Evolutionary conservation across 1,284 basidiomycete species (phyloP), one percentile per base, ranked within the genome.

Genomic region (Fomitopsis schrenkii): DNA sequence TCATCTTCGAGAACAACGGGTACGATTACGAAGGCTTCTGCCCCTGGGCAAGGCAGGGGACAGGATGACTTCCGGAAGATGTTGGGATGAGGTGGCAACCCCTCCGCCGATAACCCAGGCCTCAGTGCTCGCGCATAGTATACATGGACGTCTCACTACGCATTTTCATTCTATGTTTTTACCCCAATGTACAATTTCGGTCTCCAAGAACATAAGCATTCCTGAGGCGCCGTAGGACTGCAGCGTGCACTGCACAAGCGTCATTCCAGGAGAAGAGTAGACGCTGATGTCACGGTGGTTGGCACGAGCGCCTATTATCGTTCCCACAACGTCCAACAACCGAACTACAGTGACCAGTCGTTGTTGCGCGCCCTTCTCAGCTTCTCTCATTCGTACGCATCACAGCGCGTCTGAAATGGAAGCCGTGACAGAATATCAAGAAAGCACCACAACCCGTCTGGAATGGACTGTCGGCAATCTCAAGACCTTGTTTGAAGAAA

Each of bases 41-140:
- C 67, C 55, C 59, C 57, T 50, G 65, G 69, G 63, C 74, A 67
- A 53, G 84, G 66, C 60, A 82, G 86, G 72, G 85, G 83, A 2
- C 91, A 93, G 72, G 87, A 93, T 66, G 90, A 93, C 70, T 94
- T 94, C 70, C 79, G 91, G 62, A 91, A 86, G 71, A 89, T 93
- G 87, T 71, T 93, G 59, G 62, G 66, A 8, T 54, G 52, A 54
- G 17, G n/a, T 6, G 33, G 35, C 8, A 22, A 10, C 7, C 6
- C 12, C 28, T 14, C 22, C 22, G 22, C 22, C 22, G 22, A 22
- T 22, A 1, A 22, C 2, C 22, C 15, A n/a, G 28, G 30, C 3
- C 22, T 26, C 26, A n/a, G 7, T 50, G 48, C 28, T 3, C 12
- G 35, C 30, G 26, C 22, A 26, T 48, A 22, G 22, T 22, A 9